phyloP scores from a whole-genome alignment of 768 basidiomycete genomes.

The Suillus hirtellus region DNA sequence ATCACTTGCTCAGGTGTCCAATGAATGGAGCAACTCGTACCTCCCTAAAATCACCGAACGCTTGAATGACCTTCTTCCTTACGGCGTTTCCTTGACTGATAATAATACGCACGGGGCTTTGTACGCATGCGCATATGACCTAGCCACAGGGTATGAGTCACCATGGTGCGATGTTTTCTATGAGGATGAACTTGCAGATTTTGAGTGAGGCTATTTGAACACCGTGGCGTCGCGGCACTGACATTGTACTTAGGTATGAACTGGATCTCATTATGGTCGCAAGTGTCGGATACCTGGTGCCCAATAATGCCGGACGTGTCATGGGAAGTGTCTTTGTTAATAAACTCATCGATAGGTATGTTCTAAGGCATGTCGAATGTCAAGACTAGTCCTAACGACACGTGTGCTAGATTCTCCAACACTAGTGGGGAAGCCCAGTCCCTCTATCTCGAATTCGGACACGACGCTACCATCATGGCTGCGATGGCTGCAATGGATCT shows the following conservation, averaged over 20 bases:
- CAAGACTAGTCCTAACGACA: neutral
- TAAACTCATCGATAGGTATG: conserved; percentile 39
- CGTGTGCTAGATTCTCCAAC: conserved; percentile 34
- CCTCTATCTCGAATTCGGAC: conserved; percentile 44
- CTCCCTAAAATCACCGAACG: conserved; percentile 36
- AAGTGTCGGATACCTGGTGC: conserved; percentile 36
- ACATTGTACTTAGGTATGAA: conserved; percentile 34
- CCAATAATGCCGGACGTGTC: conserved; percentile 33
- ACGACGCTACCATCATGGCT: conserved; percentile 42
- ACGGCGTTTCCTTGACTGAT: conserved; percentile 32
- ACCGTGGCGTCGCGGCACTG: neutral
- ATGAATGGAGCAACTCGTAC: conserved; percentile 36
- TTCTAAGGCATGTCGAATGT: neutral
- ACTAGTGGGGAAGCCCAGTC: conserved; percentile 32
- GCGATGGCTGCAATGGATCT: conserved; percentile 40
- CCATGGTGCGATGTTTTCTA: conserved; percentile 44
- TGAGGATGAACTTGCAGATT: conserved; percentile 32
- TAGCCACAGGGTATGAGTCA: conserved; percentile 36
- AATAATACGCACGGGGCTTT: conserved; percentile 40
- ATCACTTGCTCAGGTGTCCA: conserved; percentile 16
- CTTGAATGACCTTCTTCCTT: conserved; percentile 35
- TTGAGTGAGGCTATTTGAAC: conserved; percentile 33
- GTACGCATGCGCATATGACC: conserved; percentile 44
- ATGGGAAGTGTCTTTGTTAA: conserved; percentile 41
- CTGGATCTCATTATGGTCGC: conserved; percentile 40